Base-by-base conservation (phyloP, 306 rosid species). In the Lupinus albus region DNA sequence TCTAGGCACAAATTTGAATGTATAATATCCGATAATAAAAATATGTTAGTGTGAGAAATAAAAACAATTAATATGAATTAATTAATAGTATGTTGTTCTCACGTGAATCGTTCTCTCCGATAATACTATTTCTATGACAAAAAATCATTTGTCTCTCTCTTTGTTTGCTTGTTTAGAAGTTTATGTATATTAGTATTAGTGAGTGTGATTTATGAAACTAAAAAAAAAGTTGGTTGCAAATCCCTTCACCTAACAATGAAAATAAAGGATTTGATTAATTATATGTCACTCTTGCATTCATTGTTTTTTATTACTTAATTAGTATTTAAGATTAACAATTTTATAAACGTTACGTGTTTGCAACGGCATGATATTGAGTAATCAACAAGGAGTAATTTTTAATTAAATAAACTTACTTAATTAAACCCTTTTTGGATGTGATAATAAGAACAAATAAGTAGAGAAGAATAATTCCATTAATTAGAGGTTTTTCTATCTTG, bases 251-350 rank as follows among this genome's bases (percentile, higher is more conserved):
- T 1, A 58, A 71, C 77, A 47, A 57, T 13, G 56, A 77, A 16
- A 71, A 77, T 58, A 14, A 54, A 55, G 18, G 4, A 46, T 74
- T 57, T 78, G 59, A 78, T 78, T 44, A 16, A n/a, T n/a, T n/a
- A n/a, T n/a, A n/a, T n/a, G 71, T 53, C 59, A 30, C 12, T 7
- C 45, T 35, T 32, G 49, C 13, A 32, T 32, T n/a, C 28, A n/a
- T 20, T 16, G 11, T 58, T 71, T 75, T 50, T 51, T 51, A 21
- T 17, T 55, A 49, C 15, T 12, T 11, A 38, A 42, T 59, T 39
- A 18, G 14, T n/a, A 8, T 16, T 28, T n/a, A n/a, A n/a, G n/a
- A 28, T 1, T 1, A 28, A 28, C 2, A 28, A 68, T 30, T 11
- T n/a, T n/a, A 36, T 11, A 46, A 58, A 55, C 50, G 16, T 56